Conservation (phyloP, 768 basidiomycete genomes). For the Boletus reticulatus region DNA sequence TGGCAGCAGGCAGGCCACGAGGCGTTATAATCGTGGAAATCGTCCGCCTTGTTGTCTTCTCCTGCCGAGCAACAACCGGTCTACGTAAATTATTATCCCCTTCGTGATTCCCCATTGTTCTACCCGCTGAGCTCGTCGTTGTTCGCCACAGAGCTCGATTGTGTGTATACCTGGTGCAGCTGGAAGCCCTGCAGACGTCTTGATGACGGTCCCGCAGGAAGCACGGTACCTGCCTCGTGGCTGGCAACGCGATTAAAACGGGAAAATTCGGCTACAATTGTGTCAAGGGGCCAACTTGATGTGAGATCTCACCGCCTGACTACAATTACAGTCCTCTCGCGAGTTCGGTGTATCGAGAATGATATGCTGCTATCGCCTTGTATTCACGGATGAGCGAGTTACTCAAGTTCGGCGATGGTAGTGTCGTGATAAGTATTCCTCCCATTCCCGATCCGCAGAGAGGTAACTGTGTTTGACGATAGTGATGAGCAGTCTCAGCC, state of each 20-base stretch:
- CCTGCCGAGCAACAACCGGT: constrained; percentile 9
- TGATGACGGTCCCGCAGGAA: constrained; percentile 12
- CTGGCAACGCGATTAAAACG: constrained; percentile 1
- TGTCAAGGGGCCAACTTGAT: constrained; percentile 2
- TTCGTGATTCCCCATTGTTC: constrained; percentile 2
- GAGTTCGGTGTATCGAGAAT: constrained; percentile 57
- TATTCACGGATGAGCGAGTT: constrained; percentile 77
- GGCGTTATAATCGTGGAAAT: constrained; percentile 37
- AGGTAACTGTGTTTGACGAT: constrained; percentile 36
- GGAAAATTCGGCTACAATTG: constrained; percentile 13
- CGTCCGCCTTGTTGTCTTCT: constrained; percentile 14
- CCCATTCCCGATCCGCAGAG: constrained; percentile 70
- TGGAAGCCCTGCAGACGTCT: not conserved
- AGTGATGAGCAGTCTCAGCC: constrained; percentile 38
- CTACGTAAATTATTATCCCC: constrained; percentile 12
- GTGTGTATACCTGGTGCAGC: constrained; percentile 1
- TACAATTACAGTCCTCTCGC: constrained; percentile 27
- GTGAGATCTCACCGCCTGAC: constrained; percentile 2
- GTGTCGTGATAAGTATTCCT: constrained; percentile 66
- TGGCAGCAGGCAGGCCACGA: constrained; percentile 52
- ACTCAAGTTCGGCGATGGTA: constrained; percentile 57
- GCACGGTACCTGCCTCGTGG: constrained; percentile 10
- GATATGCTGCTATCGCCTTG: constrained; percentile 70
- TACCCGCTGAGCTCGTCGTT: not conserved
- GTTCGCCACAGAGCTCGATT: not conserved